Evolutionary conservation across 116 monocot genomes (phyloP).

Genomic region (Trichopus zeylanicus): DNA sequence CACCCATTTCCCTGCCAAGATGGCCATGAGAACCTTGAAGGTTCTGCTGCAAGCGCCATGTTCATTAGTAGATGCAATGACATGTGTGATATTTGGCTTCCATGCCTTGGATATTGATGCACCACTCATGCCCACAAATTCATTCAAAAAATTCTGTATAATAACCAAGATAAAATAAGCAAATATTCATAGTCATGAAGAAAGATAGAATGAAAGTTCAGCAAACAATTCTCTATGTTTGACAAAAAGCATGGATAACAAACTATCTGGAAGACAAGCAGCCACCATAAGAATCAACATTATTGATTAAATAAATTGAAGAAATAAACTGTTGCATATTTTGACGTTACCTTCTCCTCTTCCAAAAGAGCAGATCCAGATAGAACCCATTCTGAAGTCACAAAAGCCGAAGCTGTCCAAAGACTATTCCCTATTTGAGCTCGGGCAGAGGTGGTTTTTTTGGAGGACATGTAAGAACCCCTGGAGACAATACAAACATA

Average conservation of each 20-base stretch:
- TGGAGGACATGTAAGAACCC: constrained; percentile 1
- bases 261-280: too few relatives aligned
- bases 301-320: too few relatives aligned
- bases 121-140: constrained; percentile 45
- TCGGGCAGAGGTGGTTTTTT: constrained; percentile 12
- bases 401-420: constrained; percentile 28
- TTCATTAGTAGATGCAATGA: constrained; percentile 53
- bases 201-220: background rate
- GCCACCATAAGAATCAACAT: too few relatives aligned
- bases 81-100: constrained; percentile 53
- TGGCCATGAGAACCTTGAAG: constrained; percentile 61
- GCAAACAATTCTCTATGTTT: too few relatives aligned
- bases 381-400: constrained; percentile 42
- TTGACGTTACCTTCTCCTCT: constrained; percentile 35
- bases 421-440: background rate
- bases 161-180: background rate
- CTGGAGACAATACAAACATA: constrained; percentile 8
- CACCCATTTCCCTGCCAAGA: constrained; percentile 76
- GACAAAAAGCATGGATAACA: too few relatives aligned
- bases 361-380: constrained; percentile 66
- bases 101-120: constrained; percentile 30
- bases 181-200: background rate
- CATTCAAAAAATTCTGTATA: constrained; percentile 38
- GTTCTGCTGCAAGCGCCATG: constrained; percentile 65
- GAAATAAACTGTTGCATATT: background rate